Base-by-base conservation (phyloP, 2,329 filamentous ascomycete genomes). In the Raffaelea deltoideospora region DNA sequence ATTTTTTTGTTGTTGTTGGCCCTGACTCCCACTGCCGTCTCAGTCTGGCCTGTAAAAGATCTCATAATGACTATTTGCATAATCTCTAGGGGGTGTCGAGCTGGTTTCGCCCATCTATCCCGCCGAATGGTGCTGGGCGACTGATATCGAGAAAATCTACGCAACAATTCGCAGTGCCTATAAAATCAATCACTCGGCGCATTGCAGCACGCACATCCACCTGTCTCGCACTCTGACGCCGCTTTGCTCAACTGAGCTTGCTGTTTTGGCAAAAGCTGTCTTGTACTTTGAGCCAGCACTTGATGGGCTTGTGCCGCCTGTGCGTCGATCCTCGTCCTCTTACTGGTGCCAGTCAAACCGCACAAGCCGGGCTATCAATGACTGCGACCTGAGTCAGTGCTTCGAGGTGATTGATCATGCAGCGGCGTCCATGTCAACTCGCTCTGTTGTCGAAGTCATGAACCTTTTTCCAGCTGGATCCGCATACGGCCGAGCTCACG, bases 151-250 rank as follows among this genome's bases (percentile, higher is more conserved):
- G 9, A 40, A 39, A 41, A 51, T 60, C 38, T 59, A 57, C 44
- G 33, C 40, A 18, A 38, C 47, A 4, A 39, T 58, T 3, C 45
- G 48, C 19, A 31, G 34, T 10, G 37, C 41, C 19, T 59, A 53
- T 37, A 32, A 31, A 11, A 10, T 58, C 11, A 33, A 42, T 13
- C 34, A 41, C 1, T 51, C 52, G 9, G 15, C 46, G 2, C 44
- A 53, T 33, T 57, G 54, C 46, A 54, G 55, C 43, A 58, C 57
- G 3, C 57, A 60, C 44, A 47, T 60, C 23, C 57, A 60, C 46
- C 20, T 60, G 13, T 57, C 55, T 4, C 44, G 41, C 15, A 38
- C 44, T 4, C 40, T 47, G 0, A 15, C 35, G 14, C 37, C 51
- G 2, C 37, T 57, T 24, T 37, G 42, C 5, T 17, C 47, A 1